Conservation (phyloP, 2,329 filamentous ascomycete species). For the Alternaria arbusti region DNA sequence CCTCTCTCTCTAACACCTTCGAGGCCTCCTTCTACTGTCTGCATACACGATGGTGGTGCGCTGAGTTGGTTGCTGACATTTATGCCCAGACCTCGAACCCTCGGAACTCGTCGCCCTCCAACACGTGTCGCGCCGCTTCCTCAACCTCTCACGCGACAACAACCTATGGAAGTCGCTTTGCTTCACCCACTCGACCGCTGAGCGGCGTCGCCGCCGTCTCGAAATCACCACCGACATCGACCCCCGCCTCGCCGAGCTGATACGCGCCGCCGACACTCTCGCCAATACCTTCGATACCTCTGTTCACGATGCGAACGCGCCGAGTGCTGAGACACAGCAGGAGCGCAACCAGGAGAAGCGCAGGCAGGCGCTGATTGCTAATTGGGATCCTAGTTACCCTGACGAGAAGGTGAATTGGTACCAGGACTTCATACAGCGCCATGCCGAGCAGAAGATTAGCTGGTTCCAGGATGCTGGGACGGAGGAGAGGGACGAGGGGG, state of each 20-base stretch:
- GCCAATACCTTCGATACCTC: constrained; percentile 29
- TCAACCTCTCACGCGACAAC: constrained; percentile 73
- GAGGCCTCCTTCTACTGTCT: no score
- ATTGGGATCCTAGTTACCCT: constrained; percentile 82
- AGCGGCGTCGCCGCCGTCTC: constrained; percentile 62
- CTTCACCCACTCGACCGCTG: constrained; percentile 72
- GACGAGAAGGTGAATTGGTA: constrained; percentile 82
- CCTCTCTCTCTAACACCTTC: no score
- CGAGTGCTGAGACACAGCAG: constrained; percentile 40
- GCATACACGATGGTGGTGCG: no score
- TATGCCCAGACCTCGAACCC: constrained; percentile 66
- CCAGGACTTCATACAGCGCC: constrained; percentile 83
- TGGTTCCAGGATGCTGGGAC: constrained; percentile 73
- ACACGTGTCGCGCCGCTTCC: constrained; percentile 70
- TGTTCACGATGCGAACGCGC: constrained; percentile 33
- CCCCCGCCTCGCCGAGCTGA: constrained; percentile 52
- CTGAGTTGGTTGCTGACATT: no score
- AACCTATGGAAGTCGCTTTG: constrained; percentile 78
- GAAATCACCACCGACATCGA: constrained; percentile 42
- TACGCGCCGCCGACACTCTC: constrained; percentile 49
- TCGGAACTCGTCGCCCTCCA: constrained; percentile 71
- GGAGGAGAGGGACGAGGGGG: constrained; percentile 48
- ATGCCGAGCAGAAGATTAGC: constrained; percentile 73
- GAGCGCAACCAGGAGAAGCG: constrained; percentile 46
- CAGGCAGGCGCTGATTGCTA: constrained; percentile 67